Conservation (phyloP, 225 moss, liverwort and hornwort species). For the Takakia lepidozioides region DNA sequence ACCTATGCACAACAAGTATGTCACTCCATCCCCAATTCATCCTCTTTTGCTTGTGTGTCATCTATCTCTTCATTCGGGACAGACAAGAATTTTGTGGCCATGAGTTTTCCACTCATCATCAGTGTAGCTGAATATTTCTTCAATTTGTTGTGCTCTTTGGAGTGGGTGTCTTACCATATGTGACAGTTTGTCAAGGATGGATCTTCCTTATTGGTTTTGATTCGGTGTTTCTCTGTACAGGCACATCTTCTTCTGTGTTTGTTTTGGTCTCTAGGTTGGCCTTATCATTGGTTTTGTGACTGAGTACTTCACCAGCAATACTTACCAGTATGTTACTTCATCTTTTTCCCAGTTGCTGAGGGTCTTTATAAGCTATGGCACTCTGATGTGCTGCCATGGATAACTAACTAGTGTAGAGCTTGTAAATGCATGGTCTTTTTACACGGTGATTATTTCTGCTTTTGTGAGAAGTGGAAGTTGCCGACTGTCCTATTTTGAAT, state of each 20-base stretch:
- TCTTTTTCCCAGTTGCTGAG: too few relatives aligned
- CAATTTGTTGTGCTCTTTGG: neutral
- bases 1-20: too few relatives aligned
- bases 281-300: conserved; percentile 63
- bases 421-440: too few relatives aligned
- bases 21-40: too few relatives aligned
- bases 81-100: conserved; percentile 62
- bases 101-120: conserved; percentile 57
- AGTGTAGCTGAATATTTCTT: conserved; percentile 31
- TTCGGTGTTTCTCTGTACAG: conserved; percentile 6
- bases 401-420: too few relatives aligned
- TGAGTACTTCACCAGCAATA: conserved; percentile 71
- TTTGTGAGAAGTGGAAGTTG: too few relatives aligned
- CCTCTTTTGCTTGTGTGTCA: too few relatives aligned
- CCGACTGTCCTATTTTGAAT: too few relatives aligned
- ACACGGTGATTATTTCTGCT: too few relatives aligned
- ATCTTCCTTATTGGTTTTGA: neutral
- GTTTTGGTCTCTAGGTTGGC: conserved; percentile 51
- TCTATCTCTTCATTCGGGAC: conserved; percentile 53
- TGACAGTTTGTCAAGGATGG: neutral
- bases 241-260: conserved; percentile 60
- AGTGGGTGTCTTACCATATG: neutral
- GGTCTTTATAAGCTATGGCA: too few relatives aligned
- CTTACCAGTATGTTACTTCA: conserved; percentile 28
- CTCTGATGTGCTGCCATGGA: too few relatives aligned